phyloP scores from a whole-genome alignment of 345 rosid genomes.

The Eucalyptus camaldulensis region DNA sequence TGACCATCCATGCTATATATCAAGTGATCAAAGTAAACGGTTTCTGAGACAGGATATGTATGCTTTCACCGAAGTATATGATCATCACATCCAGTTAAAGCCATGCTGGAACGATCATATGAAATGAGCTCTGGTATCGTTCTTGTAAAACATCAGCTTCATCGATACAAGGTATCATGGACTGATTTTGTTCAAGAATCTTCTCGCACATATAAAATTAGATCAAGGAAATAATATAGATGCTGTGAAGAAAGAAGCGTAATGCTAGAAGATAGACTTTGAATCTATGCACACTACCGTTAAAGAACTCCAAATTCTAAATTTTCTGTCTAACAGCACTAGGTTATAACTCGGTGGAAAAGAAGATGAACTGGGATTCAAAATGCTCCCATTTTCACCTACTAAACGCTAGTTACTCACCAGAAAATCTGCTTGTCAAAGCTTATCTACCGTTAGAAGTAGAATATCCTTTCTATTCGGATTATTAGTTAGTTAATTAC shows the following conservation, averaged over 20 bases:
- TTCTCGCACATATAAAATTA: not conserved
- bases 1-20: not conserved
- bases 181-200: not conserved
- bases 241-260: not conserved
- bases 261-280: not conserved
- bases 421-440: not conserved
- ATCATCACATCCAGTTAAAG: not conserved
- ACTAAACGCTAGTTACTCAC: not conserved
- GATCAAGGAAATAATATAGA: not conserved
- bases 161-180: not conserved
- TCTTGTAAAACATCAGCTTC: not conserved
- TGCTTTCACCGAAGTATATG: not conserved
- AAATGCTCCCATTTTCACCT: not conserved
- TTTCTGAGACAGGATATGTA: not conserved
- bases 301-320: not conserved
- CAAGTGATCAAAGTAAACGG: not conserved
- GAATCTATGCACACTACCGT: not conserved
- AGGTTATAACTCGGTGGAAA: not conserved
- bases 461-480: not conserved
- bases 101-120: not conserved
- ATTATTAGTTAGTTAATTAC: not conserved
- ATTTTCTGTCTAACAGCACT: not conserved
- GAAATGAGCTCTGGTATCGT: not conserved
- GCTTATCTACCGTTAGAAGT: not conserved
- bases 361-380: not conserved